phyloP scores from a whole-genome alignment of 495 filamentous ascomycete genomes.

The Durotheca rogersii region DNA sequence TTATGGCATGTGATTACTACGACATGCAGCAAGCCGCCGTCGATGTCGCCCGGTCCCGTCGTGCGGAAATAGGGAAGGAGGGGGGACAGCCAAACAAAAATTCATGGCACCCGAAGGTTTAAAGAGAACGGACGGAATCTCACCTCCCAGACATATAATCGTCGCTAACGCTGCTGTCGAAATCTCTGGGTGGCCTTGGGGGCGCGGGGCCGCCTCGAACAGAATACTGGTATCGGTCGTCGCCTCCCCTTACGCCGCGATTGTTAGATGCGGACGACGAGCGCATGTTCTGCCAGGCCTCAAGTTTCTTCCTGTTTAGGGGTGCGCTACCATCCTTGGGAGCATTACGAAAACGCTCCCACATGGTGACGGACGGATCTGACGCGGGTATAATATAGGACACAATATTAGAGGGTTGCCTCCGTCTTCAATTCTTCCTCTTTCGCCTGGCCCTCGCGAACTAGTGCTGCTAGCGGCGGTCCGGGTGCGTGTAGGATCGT shows the following conservation, averaged over 20 bases:
- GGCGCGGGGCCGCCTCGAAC: constrained; percentile 32
- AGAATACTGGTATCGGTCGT: constrained; percentile 32
- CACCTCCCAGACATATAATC: constrained; percentile 15
- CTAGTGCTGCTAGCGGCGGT: constrained; percentile 20
- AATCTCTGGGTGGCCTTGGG: constrained; percentile 18
- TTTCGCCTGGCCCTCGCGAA: background rate
- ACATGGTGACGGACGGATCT: constrained; percentile 22
- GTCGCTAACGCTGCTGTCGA: background rate
- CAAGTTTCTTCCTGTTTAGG: constrained; percentile 33
- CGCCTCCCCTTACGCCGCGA: constrained; percentile 30
- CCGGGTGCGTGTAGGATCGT: constrained; percentile 24
- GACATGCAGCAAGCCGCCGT: constrained; percentile 11
- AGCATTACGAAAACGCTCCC: constrained; percentile 33
- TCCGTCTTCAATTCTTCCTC: background rate
- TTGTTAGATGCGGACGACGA: constrained; percentile 16
- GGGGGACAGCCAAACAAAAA: no score
- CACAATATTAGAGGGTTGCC: constrained; percentile 1
- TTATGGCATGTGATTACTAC: constrained; percentile 24
- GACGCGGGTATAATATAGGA: background rate
- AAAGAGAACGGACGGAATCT: no score
- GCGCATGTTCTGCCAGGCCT: constrained; percentile 35
- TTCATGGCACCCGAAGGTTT: no score
- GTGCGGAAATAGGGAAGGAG: background rate
- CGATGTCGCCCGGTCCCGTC: constrained; percentile 3
- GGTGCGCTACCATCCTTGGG: constrained; percentile 23